Evolutionary conservation across 2,329 filamentous ascomycete genomes (phyloP), one percentile per base, ranked within the genome.

Genomic region (Bipolaris gigantea): DNA sequence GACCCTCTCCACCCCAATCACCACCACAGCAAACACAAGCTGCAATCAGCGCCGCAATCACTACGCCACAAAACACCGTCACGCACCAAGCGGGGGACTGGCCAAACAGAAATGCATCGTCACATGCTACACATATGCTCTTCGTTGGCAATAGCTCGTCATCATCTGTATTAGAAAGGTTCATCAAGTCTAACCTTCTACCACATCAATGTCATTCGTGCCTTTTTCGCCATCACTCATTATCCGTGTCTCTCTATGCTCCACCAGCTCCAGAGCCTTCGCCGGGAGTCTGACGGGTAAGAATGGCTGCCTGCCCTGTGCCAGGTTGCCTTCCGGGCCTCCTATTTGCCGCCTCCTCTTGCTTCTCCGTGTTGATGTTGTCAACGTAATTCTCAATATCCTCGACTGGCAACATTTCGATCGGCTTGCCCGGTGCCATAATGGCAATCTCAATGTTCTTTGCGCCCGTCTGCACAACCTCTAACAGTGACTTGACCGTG

Each of bases 361-460:
- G 92, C 85, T 99, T 99, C 84, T 99, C 95, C 70, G 92, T 89
- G 82, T 99, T 96, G 76, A 99, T 99, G 77, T 86, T 94, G 86
- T 97, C 97, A 72, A 99, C 95, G 72, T 96, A 97, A 66, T 85
- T 85, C 82, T 99, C 94, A 71, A 99, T 99, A 71, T 96, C 90
- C 76, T 97, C 93, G 30, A 93, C 89, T 2, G 92, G 90, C 65
- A 99, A 84, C 86, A 96, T 92, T 81, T 97, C 92, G 60, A 99
- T 85, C 15, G 83, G 77, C 81, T 96, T 92, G 48, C 91, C 92
- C 6, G 94, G 92, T 7, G 91, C 90, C 92, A 97, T 97, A 73
- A 99, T 88, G 54, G 95, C 94, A 71, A 99, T 97, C 80, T 99
- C 94, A 71, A 99, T 99, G 79, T 99, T 99, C 86, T 99, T 99